Evolutionary conservation across 2,329 filamentous ascomycete genomes (phyloP).

Genomic region (Sclerotinia borealis): DNA sequence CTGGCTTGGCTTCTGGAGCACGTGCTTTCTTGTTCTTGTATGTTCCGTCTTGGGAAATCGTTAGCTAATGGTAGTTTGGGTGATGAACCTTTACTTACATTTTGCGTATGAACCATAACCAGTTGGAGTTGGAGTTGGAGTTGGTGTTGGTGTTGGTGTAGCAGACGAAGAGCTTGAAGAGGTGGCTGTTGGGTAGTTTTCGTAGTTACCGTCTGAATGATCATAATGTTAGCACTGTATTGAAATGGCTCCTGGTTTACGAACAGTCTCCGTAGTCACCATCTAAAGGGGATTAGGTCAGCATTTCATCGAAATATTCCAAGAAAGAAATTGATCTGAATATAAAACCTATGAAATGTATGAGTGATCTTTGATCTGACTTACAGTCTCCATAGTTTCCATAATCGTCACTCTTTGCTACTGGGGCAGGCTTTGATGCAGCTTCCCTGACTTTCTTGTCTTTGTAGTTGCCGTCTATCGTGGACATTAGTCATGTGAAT

Average conservation of each 20-base stretch:
- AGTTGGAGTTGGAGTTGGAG: neutral
- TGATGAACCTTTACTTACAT: conserved; percentile 2
- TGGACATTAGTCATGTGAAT: neutral
- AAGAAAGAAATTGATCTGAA: neutral
- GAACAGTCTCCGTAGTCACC: conserved; percentile 4
- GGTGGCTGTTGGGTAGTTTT: neutral
- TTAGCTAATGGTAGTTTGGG: neutral
- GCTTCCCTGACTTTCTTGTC: neutral
- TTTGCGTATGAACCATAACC: conserved; percentile 14
- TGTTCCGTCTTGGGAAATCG: neutral
- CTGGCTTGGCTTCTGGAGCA: conserved; percentile 5
- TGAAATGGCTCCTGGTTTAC: neutral
- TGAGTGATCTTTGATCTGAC: neutral
- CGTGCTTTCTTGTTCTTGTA: conserved; percentile 11
- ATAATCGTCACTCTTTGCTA: neutral
- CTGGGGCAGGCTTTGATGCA: neutral
- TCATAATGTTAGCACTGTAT: neutral
- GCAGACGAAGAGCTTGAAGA: neutral
- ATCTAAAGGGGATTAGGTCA: conserved; percentile 3
- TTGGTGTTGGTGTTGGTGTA: too few relatives aligned
- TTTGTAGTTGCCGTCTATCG: neutral
- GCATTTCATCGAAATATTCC: neutral
- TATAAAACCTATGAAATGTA: neutral
- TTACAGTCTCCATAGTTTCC: conserved; percentile 11
- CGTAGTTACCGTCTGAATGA: conserved; percentile 5